Conservation (phyloP, 768 basidiomycete genomes). For the Macrolepiota dolichaula region DNA sequence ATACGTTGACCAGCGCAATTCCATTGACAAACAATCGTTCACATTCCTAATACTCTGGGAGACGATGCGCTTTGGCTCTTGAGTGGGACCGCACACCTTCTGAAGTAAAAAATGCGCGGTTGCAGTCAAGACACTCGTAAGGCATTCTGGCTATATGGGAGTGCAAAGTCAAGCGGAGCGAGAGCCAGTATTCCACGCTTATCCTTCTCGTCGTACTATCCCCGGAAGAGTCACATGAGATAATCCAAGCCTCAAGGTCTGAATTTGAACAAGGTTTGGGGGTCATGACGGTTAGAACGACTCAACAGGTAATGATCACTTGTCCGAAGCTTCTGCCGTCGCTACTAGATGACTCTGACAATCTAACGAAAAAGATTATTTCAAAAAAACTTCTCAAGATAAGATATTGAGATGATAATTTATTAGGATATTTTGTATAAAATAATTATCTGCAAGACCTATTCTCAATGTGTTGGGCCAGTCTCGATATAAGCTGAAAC, state of each 20-base stretch:
- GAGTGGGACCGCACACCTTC: slow-evolving; percentile 5
- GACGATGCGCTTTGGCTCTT: slow-evolving; percentile 7
- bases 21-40: slow-evolving; percentile 2
- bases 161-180: background rate
- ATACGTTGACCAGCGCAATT: background rate
- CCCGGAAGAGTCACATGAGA: background rate
- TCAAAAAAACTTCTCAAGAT: too few relatives aligned
- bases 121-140: slow-evolving; percentile 9
- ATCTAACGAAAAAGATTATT: too few relatives aligned
- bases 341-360: too few relatives aligned
- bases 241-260: too few relatives aligned
- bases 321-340: too few relatives aligned
- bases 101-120: background rate
- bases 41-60: slow-evolving; percentile 3
- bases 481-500: slow-evolving; percentile 52
- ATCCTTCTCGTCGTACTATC: background rate
- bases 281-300: too few relatives aligned
- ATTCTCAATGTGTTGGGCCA: slow-evolving; percentile 67
- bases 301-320: too few relatives aligned
- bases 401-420: too few relatives aligned
- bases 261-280: too few relatives aligned
- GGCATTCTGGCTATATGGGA: background rate
- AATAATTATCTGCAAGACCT: slow-evolving; percentile 59
- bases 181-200: background rate
- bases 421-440: too few relatives aligned